Evolutionary conservation across 352 stramenopile genomes (phyloP).

Genomic region (Phytophthora tubulina): DNA sequence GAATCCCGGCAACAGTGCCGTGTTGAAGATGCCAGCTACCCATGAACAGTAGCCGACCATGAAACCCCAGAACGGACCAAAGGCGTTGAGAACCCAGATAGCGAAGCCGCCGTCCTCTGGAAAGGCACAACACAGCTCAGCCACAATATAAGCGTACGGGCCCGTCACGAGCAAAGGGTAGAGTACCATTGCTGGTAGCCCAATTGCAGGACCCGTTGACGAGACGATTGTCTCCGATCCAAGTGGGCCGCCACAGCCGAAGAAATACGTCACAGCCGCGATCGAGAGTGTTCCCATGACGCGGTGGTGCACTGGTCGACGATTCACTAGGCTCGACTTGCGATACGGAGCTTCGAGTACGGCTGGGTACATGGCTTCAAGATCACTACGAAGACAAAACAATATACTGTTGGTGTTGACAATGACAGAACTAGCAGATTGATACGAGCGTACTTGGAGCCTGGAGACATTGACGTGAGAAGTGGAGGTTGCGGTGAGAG

Average conservation of each 20-base stretch:
- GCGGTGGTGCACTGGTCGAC: constrained; percentile 31
- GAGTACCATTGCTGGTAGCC: constrained; percentile 57
- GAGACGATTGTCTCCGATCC: constrained; percentile 69
- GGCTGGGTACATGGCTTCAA: constrained; percentile 26
- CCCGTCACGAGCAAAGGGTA: constrained; percentile 74
- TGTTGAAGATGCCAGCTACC: constrained; percentile 70
- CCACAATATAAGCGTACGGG: constrained; percentile 67
- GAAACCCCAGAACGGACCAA: constrained; percentile 84
- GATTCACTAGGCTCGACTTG: constrained; percentile 25
- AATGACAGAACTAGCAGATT: not conserved
- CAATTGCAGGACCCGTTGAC: constrained; percentile 63
- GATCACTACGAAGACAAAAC: constrained; percentile 20
- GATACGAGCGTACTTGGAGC: constrained; percentile 11
- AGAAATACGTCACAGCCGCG: constrained; percentile 64
- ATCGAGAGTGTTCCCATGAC: constrained; percentile 52
- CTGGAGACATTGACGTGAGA: constrained; percentile 3
- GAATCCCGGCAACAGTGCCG: constrained; percentile 56
- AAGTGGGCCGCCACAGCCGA: constrained; percentile 54
- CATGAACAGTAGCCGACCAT: constrained; percentile 88
- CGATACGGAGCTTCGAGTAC: constrained; percentile 33
- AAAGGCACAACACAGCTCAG: constrained; percentile 76
- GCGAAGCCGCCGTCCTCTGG: constrained; percentile 80
- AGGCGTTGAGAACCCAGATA: constrained; percentile 74
- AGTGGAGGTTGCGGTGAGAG: not conserved
- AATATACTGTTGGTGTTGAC: not conserved